Base-by-base conservation (phyloP, 208 protist genomes). In the Trypanosoma melophagium region DNA sequence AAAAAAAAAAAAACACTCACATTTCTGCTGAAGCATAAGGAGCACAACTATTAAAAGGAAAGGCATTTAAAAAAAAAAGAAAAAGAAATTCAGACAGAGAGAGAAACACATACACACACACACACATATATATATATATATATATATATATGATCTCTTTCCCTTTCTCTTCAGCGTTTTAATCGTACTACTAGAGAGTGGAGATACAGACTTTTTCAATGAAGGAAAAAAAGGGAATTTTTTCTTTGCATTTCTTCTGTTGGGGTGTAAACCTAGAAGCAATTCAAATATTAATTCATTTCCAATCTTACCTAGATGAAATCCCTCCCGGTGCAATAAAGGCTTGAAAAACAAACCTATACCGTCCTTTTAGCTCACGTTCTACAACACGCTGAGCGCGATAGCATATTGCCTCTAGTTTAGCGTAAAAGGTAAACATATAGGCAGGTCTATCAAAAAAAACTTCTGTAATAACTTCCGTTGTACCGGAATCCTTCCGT, bases 341-440 rank as follows among this genome's bases (percentile, higher is more conserved):
- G 35, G 82, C 87, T 66, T 96, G 90, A 57, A 96, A 92, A 8
- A 96, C 87, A 80, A 96, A 94, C 28, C 85, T 80, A 60, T 84
- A 94, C 0, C 82, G 75, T 21, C 77, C 65, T 14, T 83, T 78
- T 13, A 93, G 60, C 59, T 94, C 87, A 17, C 59, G 60, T 60
- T 90, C 80, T 2, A 84, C 80, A 22, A 94, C 38, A 54, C 81
- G 78, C 75, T 94, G 87, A 1, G 81, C 81, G 12, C 84, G 77
- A 28, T 87, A 68, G 45, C 84, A 94, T 19, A 96, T 75, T 16
- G 87, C 86, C 84, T 96, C 87, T 50, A 96, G 65, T 60, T 93
- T 91, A 12, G 79, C 19, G 76, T 96, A 94, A 54, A 96, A 96
- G n/a, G 82, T 93, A 66, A 94, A 94, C 83, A 96, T 89, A 76